Percentiles rank a stretch among this genome's conserved stretches.
phyloP scores from a whole-genome alignment of 306 rosid genomes.

The Chamaecrista fasciculata region DNA sequence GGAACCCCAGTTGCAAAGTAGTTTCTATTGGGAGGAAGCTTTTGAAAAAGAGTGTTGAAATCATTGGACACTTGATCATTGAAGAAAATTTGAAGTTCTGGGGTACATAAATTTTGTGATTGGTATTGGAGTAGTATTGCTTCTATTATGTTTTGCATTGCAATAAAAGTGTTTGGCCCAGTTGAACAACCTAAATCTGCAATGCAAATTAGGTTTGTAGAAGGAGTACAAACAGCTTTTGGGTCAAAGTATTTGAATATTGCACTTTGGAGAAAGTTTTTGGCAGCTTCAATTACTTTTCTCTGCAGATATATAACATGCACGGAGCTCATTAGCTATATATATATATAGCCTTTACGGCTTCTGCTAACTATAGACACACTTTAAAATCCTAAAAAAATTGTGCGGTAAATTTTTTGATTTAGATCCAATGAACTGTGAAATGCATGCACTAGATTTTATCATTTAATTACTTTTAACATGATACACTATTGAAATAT shows the following conservation, averaged over 20 bases:
- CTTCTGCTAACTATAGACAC: no score
- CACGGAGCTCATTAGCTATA: no score
- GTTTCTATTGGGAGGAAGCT: slow-evolving; percentile 9
- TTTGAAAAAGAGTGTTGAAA: slow-evolving; percentile 41
- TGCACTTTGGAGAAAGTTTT: slow-evolving; percentile 16
- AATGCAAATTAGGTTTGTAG: slow-evolving; percentile 15
- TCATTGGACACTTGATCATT: slow-evolving; percentile 35
- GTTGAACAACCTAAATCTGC: slow-evolving; percentile 39
- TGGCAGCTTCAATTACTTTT: slow-evolving; percentile 26
- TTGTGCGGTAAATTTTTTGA: no score
- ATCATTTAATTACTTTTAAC: no score
- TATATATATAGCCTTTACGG: no score
- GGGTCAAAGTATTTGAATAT: slow-evolving; percentile 21
- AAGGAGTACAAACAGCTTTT: neutral
- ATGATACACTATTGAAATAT: no score
- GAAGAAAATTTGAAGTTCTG: slow-evolving; percentile 30
- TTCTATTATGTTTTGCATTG: slow-evolving; percentile 26
- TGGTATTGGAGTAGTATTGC: slow-evolving; percentile 18
- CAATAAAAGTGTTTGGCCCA: slow-evolving; percentile 33
- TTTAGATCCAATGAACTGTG: no score
- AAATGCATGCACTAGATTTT: no score
- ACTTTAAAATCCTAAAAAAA: no score
- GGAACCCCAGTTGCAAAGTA: slow-evolving; percentile 35
- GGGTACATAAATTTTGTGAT: neutral
- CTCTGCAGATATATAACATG: slow-evolving; percentile 38